Evolutionary conservation across 768 basidiomycete genomes (phyloP), one percentile per base, ranked within the genome.

Genomic region (Trametes punicea): DNA sequence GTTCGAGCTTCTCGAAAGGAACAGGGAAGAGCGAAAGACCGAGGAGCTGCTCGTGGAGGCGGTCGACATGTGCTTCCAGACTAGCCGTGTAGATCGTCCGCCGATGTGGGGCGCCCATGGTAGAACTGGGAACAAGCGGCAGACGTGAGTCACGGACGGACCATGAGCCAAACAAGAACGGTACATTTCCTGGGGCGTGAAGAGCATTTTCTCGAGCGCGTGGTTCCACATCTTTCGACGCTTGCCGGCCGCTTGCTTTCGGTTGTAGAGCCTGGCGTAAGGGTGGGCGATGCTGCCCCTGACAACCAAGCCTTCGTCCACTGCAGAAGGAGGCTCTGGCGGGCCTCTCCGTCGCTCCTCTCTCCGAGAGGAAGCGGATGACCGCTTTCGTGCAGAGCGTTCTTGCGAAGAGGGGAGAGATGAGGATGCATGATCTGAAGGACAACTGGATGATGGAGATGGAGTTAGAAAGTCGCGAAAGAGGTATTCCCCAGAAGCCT

Each of bases 171-270:
- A 23, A 15, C 27, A 21, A 16, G 46, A 76, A 8, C 8, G 79
- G 46, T 59, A 87, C 85, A 90, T 65, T 67, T 90, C 87, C 45
- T 80, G 78, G 0, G 85, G 77, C 6, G 72, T 77, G 69, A 90
- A 90, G 23, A 90, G 74, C 13, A 75, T 75, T 65, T 88, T 88
- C 69, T 90, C 88, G 55, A 88, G 79, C 1, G 82, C 81, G 59
- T 88, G 88, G 46, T 84, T 85, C 88, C 88, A 90, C 15, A 87
- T 85, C 65, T 83, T 85, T 16, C 87, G 78, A 3, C 84, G 81
- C 69, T 88, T 88, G 11, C 58, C 58, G 5, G 78, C 75, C 45
- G 78, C 78, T 42, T 82, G 82, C 55, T 67, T 64, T 65, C 83
- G 84, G 3, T 84, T 83, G 59, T 81, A 80, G 9, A 88, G 76